A percentile compares a stretch with the other conserved stretches of the same genome.
These are phyloP conservation scores for Coleophoma crateriformis DNA, from an alignment of 2,329 filamentous ascomycete genomes.

Conservation along the genomic window DNA sequence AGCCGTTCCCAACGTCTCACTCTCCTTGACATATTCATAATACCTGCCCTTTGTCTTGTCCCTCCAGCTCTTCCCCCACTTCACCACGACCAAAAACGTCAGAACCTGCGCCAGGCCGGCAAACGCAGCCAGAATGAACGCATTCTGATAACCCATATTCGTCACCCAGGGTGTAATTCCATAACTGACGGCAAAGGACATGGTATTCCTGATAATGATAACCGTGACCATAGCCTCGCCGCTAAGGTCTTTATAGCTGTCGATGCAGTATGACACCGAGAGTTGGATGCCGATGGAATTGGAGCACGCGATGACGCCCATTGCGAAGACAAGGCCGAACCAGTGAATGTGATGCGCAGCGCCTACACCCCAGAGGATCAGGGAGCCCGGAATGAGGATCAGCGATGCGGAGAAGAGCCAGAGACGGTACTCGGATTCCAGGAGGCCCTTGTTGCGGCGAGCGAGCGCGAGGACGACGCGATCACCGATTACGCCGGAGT, in stretches of 20 bases:
- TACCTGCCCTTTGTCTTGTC: constrained; percentile 31
- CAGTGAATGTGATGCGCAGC: constrained; percentile 39
- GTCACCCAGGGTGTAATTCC: constrained; percentile 41
- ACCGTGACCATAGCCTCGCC: constrained; percentile 44
- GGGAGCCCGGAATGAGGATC: constrained; percentile 35
- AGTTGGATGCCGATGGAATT: constrained; percentile 38
- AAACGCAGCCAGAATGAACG: constrained; percentile 36
- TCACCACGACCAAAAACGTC: constrained; percentile 39
- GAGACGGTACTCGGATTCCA: constrained; percentile 25
- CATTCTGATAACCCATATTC: constrained; percentile 35
- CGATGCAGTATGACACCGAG: constrained; percentile 39
- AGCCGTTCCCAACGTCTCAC: constrained; percentile 6
- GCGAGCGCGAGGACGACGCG: constrained; percentile 29
- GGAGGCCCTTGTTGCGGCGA: constrained; percentile 33
- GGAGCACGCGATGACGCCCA: constrained; percentile 37
- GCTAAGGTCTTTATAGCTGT: constrained; percentile 39
- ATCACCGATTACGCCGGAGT: constrained; percentile 24
- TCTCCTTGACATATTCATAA: constrained; percentile 29
- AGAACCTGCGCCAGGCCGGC: constrained; percentile 30
- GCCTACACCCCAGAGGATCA: constrained; percentile 46
- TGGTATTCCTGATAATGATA: constrained; percentile 41
- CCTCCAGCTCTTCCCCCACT: constrained; percentile 39
- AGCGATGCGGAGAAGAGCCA: constrained; percentile 28
- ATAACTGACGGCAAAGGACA: constrained; percentile 44
- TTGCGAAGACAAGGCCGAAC: constrained; percentile 40